A percentile compares a stretch with the other conserved stretches of the same genome.
Evolutionary conservation across 176 grass and related monocot species (phyloP).

Genomic region (Bolboschoenus planiculmis): DNA sequence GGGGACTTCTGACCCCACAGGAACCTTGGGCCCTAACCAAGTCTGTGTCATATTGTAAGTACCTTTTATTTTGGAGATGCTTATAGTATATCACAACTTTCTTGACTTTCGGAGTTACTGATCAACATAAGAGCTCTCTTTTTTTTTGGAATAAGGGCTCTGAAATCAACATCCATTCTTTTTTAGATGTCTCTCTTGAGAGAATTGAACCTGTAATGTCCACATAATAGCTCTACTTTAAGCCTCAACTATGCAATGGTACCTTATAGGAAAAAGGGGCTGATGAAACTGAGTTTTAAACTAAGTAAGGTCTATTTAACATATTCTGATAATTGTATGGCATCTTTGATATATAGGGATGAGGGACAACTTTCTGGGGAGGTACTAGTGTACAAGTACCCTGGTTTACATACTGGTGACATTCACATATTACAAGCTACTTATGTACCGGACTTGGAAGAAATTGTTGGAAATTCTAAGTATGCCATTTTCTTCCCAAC

Average conservation of each 20-base stretch:
- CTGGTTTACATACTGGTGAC: slow-evolving; percentile 34
- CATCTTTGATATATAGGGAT: slow-evolving; percentile 8
- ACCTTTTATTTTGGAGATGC: not conserved
- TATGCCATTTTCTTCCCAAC: slow-evolving; percentile 36
- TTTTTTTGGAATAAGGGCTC: too few species aligned
- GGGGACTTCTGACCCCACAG: slow-evolving; percentile 34
- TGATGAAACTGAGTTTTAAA: not conserved
- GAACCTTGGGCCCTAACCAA: slow-evolving; percentile 24
- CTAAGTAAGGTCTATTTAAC: not conserved
- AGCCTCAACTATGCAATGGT: not conserved
- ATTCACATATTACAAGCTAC: slow-evolving; percentile 32
- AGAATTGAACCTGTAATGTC: not conserved
- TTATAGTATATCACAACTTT: not conserved
- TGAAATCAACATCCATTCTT: not conserved
- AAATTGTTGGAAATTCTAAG: slow-evolving; percentile 33
- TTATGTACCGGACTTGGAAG: slow-evolving; percentile 23
- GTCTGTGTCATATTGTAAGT: slow-evolving; percentile 40
- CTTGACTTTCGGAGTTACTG: not conserved
- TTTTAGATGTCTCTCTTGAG: not conserved
- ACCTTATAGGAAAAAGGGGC: not conserved
- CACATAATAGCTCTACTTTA: not conserved
- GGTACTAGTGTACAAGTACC: slow-evolving; percentile 38
- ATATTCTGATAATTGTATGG: not conserved
- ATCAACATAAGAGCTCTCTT: not conserved
- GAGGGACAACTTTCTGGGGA: slow-evolving; percentile 37